Evolutionary conservation across 495 filamentous ascomycete genomes (phyloP).

Genomic region (Staphylotrichum longicolle): DNA sequence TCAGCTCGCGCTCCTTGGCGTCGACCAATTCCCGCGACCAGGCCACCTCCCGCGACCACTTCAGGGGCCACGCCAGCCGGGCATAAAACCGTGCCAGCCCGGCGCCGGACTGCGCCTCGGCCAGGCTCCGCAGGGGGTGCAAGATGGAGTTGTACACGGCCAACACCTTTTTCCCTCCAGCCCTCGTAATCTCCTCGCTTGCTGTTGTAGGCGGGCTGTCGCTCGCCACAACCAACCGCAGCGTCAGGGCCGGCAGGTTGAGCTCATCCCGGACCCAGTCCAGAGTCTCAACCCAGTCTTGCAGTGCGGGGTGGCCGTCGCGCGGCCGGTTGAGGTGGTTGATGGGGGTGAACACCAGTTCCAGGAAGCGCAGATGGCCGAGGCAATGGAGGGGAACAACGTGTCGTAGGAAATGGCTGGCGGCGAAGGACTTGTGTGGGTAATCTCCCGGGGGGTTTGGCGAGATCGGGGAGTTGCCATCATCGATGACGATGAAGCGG

Average conservation of each 20-base stretch:
- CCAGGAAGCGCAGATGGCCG: conserved; percentile 7
- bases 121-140: not conserved
- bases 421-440: conserved; percentile 3
- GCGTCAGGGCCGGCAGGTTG: conserved; percentile 10
- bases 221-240: conserved; percentile 9
- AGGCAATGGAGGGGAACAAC: conserved; percentile 10
- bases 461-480: not conserved
- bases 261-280: conserved; percentile 4
- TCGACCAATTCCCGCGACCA: not conserved
- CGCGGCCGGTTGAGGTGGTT: not conserved
- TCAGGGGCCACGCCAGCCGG: not conserved
- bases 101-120: not conserved
- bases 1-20: not conserved
- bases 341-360: conserved; percentile 7
- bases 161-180: not conserved
- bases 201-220: not conserved
- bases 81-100: conserved; percentile 8
- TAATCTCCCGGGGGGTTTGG: not conserved
- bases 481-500: conserved; percentile 12
- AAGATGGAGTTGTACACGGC: not conserved
- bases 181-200: not conserved
- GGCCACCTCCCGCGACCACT: not conserved
- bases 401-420: conserved; percentile 9
- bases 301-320: not conserved
- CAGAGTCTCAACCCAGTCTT: not conserved